Evolutionary conservation across 495 filamentous ascomycete genomes (phyloP), one percentile per base, ranked within the genome.

Genomic region (Pseudoneurospora amorphoporcata): DNA sequence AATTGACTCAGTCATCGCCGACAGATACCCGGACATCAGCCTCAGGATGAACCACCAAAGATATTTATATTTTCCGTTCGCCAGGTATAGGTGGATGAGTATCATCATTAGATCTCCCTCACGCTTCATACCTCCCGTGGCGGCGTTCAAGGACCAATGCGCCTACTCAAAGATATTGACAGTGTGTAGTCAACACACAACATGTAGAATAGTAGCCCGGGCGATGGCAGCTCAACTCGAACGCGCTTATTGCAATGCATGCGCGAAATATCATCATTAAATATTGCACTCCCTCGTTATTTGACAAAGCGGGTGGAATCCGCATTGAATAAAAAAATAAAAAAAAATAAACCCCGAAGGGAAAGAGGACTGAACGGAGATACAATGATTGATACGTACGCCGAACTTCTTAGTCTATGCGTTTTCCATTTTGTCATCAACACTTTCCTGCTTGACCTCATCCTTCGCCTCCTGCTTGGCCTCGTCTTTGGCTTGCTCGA

Each of bases 401-500:
- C 53, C 29, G 35, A 53, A 3, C 12, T 16, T 61, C 29, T 16
- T 23, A 29, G 23, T 38, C 77, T 70, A 82, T 29, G 76, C 75
- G 72, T 81, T 76, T 42, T 72, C 74, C 83, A 83, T 83, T 39
- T 71, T 72, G 2, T 81, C 80, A 71, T 83, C 80, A n/a, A 45
- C 73, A 4, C 69, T 74, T n/a, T 68, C 73, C 61, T 71, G 68
- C 40, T 75, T 76, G 4, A 75, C 74, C 12, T 78, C 76, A 45
- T 76, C 78, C 70, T 90, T 83, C 19, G 47, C 47, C 23, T 71
- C 71, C 12, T 71, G 73, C 68, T 75, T 76, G 3, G 76, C 74
- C 12, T 78, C 76, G 53, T 76, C 78, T 68, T 90, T 83, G 84
- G 91, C 53, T 65, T 35, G 53, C 53, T 65, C 29, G 14, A 35